Evolutionary conservation across 176 grass and related monocot species (phyloP).

Genomic region (Carex parvula): DNA sequence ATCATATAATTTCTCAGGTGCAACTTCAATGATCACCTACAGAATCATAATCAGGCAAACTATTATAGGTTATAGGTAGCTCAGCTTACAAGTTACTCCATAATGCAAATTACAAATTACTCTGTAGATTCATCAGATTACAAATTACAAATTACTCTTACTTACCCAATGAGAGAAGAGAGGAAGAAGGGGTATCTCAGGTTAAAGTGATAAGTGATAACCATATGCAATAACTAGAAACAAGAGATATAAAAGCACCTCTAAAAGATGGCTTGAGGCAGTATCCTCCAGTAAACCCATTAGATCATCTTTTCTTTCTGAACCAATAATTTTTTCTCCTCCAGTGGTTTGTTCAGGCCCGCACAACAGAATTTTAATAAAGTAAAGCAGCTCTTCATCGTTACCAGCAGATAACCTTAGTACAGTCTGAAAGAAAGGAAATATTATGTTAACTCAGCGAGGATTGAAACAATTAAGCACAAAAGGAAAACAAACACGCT

Average conservation of each 20-base stretch:
- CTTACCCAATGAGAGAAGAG: neutral
- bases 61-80: neutral
- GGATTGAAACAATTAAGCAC: neutral
- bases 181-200: neutral
- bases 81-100: neutral
- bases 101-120: slow-evolving; percentile 1
- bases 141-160: neutral
- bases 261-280: slow-evolving; percentile 89
- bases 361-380: slow-evolving; percentile 63
- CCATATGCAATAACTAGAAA: slow-evolving; percentile 15
- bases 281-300: slow-evolving; percentile 79
- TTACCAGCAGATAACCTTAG: slow-evolving; percentile 67
- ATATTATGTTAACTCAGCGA: neutral
- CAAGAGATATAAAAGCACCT: slow-evolving; percentile 38
- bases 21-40: slow-evolving; percentile 90
- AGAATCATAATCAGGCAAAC: slow-evolving; percentile 3
- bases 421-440: slow-evolving; percentile 40
- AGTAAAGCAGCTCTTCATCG: slow-evolving; percentile 51
- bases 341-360: slow-evolving; percentile 29
- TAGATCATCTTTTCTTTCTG: slow-evolving; percentile 55
- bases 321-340: slow-evolving; percentile 30
- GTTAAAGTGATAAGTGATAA: neutral
- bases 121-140: neutral
- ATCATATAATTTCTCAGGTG: slow-evolving; percentile 59
- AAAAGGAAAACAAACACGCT: neutral